Conservation (phyloP, 306 rosid genomes). For the Vigna mungo region DNA sequence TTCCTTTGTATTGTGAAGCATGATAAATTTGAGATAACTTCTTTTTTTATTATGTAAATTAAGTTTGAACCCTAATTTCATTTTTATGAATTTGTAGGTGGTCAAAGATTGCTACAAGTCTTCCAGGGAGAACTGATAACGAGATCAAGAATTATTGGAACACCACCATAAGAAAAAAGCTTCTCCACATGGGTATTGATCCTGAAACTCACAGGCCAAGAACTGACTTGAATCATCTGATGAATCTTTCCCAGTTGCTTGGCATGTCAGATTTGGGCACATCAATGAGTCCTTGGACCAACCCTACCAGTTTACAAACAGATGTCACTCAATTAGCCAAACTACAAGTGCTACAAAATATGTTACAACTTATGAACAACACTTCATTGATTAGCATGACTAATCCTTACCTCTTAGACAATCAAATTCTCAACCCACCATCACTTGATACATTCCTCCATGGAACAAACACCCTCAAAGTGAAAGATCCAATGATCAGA, state of each 20-base stretch:
- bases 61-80: neutral
- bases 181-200: constrained; percentile 18
- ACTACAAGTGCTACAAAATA: constrained; percentile 12
- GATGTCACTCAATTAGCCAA: constrained; percentile 17
- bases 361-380: neutral
- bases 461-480: neutral
- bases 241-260: constrained; percentile 20
- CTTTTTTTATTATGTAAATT: neutral
- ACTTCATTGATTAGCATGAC: neutral
- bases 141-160: constrained; percentile 30
- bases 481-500: neutral
- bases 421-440: constrained; percentile 17
- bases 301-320: neutral
- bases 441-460: neutral
- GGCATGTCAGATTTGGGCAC: constrained; percentile 17
- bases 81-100: neutral
- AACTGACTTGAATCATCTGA: constrained; percentile 7
- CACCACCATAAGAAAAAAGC: constrained; percentile 7
- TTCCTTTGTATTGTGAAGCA: neutral
- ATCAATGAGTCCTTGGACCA: neutral
- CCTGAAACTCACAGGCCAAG: constrained; percentile 18
- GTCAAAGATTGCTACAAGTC: constrained; percentile 25
- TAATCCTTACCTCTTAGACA: constrained; percentile 2
- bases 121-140: constrained; percentile 15
- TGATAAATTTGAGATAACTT: too few relatives aligned